Evolutionary conservation across 306 rosid genomes (phyloP).

Genomic region (Lithocarpus polystachyus): DNA sequence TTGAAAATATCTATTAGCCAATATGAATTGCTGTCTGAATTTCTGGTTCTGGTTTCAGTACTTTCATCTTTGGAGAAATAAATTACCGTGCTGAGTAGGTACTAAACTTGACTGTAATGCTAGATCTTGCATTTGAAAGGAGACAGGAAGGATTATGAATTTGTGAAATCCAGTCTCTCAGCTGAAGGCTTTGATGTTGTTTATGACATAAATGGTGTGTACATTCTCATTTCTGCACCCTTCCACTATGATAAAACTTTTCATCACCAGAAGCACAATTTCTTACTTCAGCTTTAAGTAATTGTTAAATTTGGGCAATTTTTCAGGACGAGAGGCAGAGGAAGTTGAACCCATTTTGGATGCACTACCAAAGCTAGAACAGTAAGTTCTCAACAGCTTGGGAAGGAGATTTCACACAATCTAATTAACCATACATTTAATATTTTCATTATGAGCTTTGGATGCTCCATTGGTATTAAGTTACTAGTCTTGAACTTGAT

Average conservation of each 20-base stretch:
- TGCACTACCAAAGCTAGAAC: constrained; percentile 85
- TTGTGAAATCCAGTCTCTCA: constrained; percentile 87
- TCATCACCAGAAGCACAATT: not conserved
- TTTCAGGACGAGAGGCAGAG: constrained; percentile 86
- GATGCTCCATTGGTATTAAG: not conserved
- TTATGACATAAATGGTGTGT: constrained; percentile 87
- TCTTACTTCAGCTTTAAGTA: constrained; percentile 11
- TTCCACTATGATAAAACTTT: not conserved
- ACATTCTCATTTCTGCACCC: not conserved
- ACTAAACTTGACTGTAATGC: constrained; percentile 1
- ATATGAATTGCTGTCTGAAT: not conserved
- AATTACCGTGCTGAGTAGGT: not conserved
- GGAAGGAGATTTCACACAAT: not conserved
- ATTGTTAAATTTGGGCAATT: constrained; percentile 3
- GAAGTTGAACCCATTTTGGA: constrained; percentile 86
- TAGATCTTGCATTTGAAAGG: constrained; percentile 95
- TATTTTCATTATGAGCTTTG: not conserved
- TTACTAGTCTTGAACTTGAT: not conserved
- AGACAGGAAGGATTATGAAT: constrained; percentile 82
- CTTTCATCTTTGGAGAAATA: not conserved
- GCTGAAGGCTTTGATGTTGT: constrained; percentile 87
- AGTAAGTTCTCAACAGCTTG: constrained; percentile 46
- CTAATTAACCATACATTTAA: not conserved
- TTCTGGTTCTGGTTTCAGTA: not conserved
- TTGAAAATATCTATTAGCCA: not conserved